Base-by-base conservation (phyloP, 78 protist genomes). In the Abeoforma whisleri region DNA sequence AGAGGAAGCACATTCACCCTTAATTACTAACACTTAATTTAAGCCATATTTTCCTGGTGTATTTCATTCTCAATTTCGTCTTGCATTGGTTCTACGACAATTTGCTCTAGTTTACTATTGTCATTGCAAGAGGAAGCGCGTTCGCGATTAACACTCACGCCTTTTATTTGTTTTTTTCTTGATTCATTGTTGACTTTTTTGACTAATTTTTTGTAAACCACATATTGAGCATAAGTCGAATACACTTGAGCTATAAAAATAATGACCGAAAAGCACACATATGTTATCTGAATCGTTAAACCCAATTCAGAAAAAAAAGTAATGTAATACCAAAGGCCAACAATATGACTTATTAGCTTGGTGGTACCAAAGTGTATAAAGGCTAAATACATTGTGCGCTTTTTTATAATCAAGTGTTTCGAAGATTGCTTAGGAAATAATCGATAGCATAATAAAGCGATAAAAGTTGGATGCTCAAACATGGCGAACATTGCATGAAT, bases 291-390 rank as follows among this genome's bases (percentile, higher is more conserved):
- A 16, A 80, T 72, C 79, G 75, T 74, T 25, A 25, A n/a, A 74
- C 36, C 79, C 23, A 74, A 74, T 35, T 74, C 22, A 30, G 33
- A 37, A 48, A 74, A 74, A 74, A n/a, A 74, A 0, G 28, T 25
- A 48, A 74, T 74, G 36, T 74, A 74, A 48, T 74, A 74, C 79
- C 79, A 74, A 35, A 74, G 79, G 36, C 79, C 79, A 35, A 74
- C 75, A 22, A 74, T 25, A 0, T 74, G 79, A 25, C 79, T 74
- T 35, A 25, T 48, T 25, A 74, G 23, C 0, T 74, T 74, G 25
- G 79, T 37, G 25, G 36, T 28, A 35, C 79, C 79, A 25, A 74
- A 74, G 23, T 74, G 79, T 22, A 0, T 25, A 35, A 35, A 74
- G 23, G 79, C 79, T n/a, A 74, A 30, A 22, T 25, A 28, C 79